A percentile compares a stretch with the other conserved stretches of the same genome.
These are phyloP conservation scores for Seiridium cupressi DNA, from an alignment of 2,329 filamentous ascomycete species.

Conservation along the genomic window DNA sequence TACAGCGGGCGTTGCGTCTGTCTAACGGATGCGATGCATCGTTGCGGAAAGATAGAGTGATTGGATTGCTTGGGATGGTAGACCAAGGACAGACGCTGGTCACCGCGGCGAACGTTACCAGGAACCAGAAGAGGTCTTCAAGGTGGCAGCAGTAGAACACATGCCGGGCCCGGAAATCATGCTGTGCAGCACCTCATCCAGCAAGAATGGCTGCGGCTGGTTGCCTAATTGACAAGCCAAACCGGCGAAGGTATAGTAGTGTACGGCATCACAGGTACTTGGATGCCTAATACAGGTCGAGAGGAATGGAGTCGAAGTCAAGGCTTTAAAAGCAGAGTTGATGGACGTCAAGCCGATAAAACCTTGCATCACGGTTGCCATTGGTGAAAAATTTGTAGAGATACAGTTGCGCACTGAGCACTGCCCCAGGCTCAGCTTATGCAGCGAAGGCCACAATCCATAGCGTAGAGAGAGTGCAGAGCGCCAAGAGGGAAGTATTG, in stretches of 20 bases:
- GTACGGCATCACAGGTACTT: background rate
- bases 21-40: background rate
- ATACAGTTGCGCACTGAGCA: background rate
- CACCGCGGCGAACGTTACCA: background rate
- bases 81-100: background rate
- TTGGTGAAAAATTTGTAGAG: background rate
- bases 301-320: background rate
- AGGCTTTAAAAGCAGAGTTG: background rate
- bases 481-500: background rate
- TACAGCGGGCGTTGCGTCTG: background rate
- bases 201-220: background rate
- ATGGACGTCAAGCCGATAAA: background rate
- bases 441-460: background rate
- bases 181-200: background rate
- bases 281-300: background rate
- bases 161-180: slow-evolving; percentile 1
- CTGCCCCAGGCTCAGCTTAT: background rate
- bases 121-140: background rate
- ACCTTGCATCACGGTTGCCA: background rate
- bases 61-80: background rate
- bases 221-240: background rate
- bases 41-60: background rate
- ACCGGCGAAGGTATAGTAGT: background rate
- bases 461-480: background rate
- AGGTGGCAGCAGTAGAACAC: background rate